phyloP scores from a whole-genome alignment of 2,329 filamentous ascomycete species.

The Albophoma yamanashiensis region DNA sequence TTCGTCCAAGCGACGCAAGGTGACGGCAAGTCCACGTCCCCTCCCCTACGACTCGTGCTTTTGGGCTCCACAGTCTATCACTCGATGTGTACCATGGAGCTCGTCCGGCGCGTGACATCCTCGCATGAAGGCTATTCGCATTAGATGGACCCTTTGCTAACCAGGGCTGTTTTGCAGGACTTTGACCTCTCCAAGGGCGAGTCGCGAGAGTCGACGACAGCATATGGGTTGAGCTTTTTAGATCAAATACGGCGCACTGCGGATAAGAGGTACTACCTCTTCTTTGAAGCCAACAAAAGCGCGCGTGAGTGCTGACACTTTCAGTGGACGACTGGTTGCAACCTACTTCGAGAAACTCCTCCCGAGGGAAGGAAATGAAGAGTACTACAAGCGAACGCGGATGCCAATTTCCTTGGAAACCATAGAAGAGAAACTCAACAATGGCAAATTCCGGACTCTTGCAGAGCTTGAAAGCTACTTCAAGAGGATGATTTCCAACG shows the following conservation, averaged over 20 bases:
- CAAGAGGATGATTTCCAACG: conserved; percentile 80
- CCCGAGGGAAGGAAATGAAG: conserved; percentile 49
- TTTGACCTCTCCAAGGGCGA: conserved; percentile 47
- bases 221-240: conserved; percentile 62
- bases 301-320: conserved; percentile 7
- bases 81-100: background rate
- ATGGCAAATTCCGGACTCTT: conserved; percentile 57
- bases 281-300: background rate
- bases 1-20: conserved; percentile 44
- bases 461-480: conserved; percentile 73
- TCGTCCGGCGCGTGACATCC: background rate
- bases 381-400: conserved; percentile 68
- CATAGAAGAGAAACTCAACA: conserved; percentile 64
- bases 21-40: conserved; percentile 31
- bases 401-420: conserved; percentile 70
- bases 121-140: background rate
- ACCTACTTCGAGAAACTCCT: conserved; percentile 66
- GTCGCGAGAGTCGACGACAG: conserved; percentile 56
- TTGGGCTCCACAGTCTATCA: background rate
- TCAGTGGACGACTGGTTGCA: conserved; percentile 62
- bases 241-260: conserved; percentile 64
- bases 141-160: background rate
- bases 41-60: background rate
- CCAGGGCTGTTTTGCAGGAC: conserved; percentile 12
- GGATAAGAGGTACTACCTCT: conserved; percentile 63